Conservation (phyloP, 176 grass and related monocot genomes). For the Raddia guianensis region DNA sequence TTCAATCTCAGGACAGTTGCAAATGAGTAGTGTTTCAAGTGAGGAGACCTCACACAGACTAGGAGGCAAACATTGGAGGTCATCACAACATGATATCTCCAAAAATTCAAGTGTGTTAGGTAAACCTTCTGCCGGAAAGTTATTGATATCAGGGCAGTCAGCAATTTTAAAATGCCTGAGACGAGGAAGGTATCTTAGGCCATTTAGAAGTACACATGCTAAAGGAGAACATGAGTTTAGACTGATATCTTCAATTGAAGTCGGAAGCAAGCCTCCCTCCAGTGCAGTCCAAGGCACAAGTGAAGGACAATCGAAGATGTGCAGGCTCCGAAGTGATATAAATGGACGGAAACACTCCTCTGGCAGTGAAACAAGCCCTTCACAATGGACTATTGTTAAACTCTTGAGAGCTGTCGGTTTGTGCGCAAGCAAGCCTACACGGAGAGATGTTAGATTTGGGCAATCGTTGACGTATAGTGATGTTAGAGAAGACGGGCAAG, state of each 20-base stretch:
- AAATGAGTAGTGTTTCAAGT: slow-evolving; percentile 57
- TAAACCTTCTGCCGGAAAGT: slow-evolving; percentile 48
- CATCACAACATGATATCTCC: slow-evolving; percentile 60
- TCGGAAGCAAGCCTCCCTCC: slow-evolving; percentile 58
- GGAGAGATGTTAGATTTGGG: slow-evolving; percentile 55
- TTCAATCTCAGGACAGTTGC: slow-evolving; percentile 57
- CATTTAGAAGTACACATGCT: slow-evolving; percentile 47
- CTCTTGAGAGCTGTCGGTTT: slow-evolving; percentile 43
- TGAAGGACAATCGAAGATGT: slow-evolving; percentile 60
- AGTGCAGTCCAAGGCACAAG: slow-evolving; percentile 61
- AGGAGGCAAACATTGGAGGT: slow-evolving; percentile 60
- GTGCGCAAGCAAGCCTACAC: slow-evolving; percentile 52
- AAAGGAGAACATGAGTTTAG: slow-evolving; percentile 56
- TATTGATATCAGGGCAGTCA: slow-evolving; percentile 59
- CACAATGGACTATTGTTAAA: slow-evolving; percentile 62
- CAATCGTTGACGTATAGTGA: slow-evolving; percentile 67
- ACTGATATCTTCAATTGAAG: slow-evolving; percentile 60
- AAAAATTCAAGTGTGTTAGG: slow-evolving; percentile 56
- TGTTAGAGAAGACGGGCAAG: slow-evolving; percentile 45
- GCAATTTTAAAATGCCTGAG: slow-evolving; percentile 61
- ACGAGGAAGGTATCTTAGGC: slow-evolving; percentile 47
- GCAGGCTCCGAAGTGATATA: slow-evolving; percentile 55
- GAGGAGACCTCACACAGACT: slow-evolving; percentile 49
- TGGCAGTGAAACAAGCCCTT: slow-evolving; percentile 60
- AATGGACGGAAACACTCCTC: slow-evolving; percentile 61